Conservation (phyloP, 2,329 filamentous ascomycete genomes). For the Xylogone sp. region DNA sequence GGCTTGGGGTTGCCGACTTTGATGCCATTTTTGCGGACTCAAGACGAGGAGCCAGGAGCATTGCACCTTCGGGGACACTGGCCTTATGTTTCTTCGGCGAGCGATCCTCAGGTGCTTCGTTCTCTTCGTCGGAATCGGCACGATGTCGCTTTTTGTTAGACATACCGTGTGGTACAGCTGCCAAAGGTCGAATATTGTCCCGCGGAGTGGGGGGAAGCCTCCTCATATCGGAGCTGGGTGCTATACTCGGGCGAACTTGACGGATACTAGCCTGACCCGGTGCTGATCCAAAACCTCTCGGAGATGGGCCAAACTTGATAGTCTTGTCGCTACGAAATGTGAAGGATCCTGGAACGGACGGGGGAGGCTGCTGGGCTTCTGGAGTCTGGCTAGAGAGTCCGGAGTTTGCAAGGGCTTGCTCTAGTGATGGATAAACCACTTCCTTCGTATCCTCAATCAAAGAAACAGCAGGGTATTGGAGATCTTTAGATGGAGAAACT, state of each 20-base stretch:
- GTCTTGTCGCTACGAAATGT: constrained; percentile 65
- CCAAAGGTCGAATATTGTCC: constrained; percentile 43
- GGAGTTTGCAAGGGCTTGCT: constrained; percentile 20
- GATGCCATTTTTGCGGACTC: constrained; percentile 20
- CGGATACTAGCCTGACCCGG: constrained; percentile 59
- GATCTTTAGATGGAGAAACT: constrained; percentile 31
- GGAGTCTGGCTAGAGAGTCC: constrained; percentile 11
- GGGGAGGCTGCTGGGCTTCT: constrained; percentile 8
- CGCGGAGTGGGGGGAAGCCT: constrained; percentile 53
- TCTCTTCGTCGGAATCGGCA: constrained; percentile 53
- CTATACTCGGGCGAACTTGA: constrained; percentile 51
- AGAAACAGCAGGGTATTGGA: constrained; percentile 52
- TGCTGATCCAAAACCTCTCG: constrained; percentile 51
- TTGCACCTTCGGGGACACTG: constrained; percentile 19
- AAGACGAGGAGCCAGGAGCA: constrained; percentile 26
- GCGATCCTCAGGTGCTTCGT: constrained; percentile 44
- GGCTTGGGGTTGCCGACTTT: constrained; percentile 34
- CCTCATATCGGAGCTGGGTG: constrained; percentile 48
- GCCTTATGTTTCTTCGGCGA: constrained; percentile 56
- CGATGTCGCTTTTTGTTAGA: constrained; percentile 63
- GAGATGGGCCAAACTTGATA: constrained; percentile 48
- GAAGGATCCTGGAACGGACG: constrained; percentile 52
- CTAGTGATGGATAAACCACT: constrained; percentile 26
- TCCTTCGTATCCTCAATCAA: constrained; percentile 11
- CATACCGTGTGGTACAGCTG: constrained; percentile 56